Base-by-base conservation (phyloP, 805 yeast genomes). In the Monosporozyma solicola region DNA sequence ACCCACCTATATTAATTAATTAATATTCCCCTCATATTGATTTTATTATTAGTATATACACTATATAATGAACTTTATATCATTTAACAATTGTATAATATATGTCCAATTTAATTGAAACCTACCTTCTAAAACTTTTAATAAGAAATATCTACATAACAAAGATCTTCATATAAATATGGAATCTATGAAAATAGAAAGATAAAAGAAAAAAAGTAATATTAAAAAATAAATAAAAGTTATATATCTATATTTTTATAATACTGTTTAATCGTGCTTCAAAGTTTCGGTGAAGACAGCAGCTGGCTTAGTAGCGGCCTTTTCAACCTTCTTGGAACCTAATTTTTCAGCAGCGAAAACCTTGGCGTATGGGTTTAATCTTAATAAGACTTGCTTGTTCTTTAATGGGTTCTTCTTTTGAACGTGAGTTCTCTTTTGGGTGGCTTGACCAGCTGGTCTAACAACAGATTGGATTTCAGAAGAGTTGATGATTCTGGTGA, bases 341-440 rank as follows among this genome's bases (percentile, higher is more conserved):
- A 85, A 79, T 79, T 88, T 88, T 81, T 89, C 84, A 76, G 86
- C 90, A 70, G 96, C 72, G 80, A 84, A 92, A 69, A 92, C 95
- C 86, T 88, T 89, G 70, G 99, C 98, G 85, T 94, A 94, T 67
- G 99, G 99, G 96, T 94, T 94, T 77, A 94, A 86, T 83, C 97
- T 89, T 77, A 90, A 84, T 75, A 90, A 79, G 71, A 91, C 92
- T 81, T 89, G 96, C 85, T 89, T 91, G 97, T 94, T 94, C 94
- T 89, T 92, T 75, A 90, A 85, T 78, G 97, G 95, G 91, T 88
- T 92, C 92, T 90, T 91, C 97, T 94, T 94, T 78, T 84, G 84
- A 74, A 88, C 95, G 83, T 87, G 89, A 64, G 89, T 75, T 77
- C 95, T 87, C 91, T 91, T 89, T 77, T 87, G 91, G 73, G 84